Percentiles rank a stretch among this genome's conserved stretches.
These are phyloP conservation scores for Haplographium delicatum DNA, from an alignment of 495 filamentous ascomycete genomes.

Conservation along the genomic window DNA sequence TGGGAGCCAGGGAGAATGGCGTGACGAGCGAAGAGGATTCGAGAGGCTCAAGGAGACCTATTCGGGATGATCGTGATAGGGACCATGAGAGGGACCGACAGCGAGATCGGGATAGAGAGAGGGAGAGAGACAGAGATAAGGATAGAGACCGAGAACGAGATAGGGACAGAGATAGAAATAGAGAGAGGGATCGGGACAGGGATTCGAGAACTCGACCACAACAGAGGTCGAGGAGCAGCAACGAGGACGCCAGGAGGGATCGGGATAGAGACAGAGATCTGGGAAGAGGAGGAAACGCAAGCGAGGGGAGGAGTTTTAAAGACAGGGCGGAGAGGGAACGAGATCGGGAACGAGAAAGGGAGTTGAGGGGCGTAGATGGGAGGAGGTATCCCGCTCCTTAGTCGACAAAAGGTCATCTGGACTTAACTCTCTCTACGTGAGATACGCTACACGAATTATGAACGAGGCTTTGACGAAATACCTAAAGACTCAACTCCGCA, in stretches of 20 bases:
- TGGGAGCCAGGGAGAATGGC: no score
- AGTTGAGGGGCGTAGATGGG: slow-evolving; percentile 21
- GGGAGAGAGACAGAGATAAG: neutral
- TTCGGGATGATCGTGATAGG: slow-evolving; percentile 5
- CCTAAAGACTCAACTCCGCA: neutral
- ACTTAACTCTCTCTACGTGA: no score
- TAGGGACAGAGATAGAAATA: neutral
- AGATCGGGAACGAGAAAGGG: neutral
- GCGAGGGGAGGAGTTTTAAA: slow-evolving; percentile 9
- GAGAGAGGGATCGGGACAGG: neutral
- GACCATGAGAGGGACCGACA: slow-evolving; percentile 4
- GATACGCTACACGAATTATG: no score
- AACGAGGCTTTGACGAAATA: neutral
- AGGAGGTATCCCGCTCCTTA: slow-evolving; percentile 14
- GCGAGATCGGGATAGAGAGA: slow-evolving; percentile 15
- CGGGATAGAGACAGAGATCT: neutral
- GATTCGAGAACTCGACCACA: no score
- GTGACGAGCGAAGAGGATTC: no score
- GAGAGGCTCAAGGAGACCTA: no score
- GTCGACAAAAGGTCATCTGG: no score
- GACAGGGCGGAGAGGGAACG: slow-evolving; percentile 16
- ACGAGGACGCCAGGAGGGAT: slow-evolving; percentile 1
- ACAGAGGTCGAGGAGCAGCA: slow-evolving; percentile 2
- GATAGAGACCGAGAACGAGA: slow-evolving; percentile 6
- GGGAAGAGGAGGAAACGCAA: neutral